Percentiles rank a stretch among this genome's conserved stretches.
These are phyloP conservation scores for Phialocephala subalpina DNA, from an alignment of 2,329 filamentous ascomycete genomes.

Conservation along the genomic window DNA sequence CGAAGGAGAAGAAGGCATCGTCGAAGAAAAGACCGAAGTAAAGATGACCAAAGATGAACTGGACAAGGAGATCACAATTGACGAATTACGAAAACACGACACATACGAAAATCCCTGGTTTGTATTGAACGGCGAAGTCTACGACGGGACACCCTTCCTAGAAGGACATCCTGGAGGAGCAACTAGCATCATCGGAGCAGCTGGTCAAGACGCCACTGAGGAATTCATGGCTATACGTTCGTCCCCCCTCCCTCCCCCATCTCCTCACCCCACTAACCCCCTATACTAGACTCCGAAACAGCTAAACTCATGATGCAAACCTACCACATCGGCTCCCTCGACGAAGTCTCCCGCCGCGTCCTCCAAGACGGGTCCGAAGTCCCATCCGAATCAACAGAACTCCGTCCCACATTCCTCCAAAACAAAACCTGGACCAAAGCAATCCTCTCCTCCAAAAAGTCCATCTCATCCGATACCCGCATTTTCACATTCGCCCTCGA, in stretches of 20 bases:
- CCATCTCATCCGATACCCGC: conserved; percentile 78
- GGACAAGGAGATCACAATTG: conserved; percentile 68
- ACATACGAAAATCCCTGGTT: conserved; percentile 80
- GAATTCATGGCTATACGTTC: conserved; percentile 93
- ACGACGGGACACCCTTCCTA: conserved; percentile 83
- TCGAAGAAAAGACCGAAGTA: conserved; percentile 69
- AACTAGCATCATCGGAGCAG: conserved; percentile 81
- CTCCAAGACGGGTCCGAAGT: conserved; percentile 57
- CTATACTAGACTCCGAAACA: conserved; percentile 81
- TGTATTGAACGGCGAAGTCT: conserved; percentile 86
- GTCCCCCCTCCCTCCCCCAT: conserved; percentile 45
- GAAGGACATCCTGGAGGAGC: conserved; percentile 87
- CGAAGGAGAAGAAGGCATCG: conserved; percentile 53
- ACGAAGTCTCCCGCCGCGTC: conserved; percentile 62
- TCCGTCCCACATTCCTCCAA: conserved; percentile 73
- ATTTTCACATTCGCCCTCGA: conserved; percentile 85
- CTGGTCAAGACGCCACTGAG: conserved; percentile 83
- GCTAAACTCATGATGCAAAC: conserved; percentile 88
- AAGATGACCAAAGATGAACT: conserved; percentile 78
- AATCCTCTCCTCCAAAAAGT: conserved; percentile 71
- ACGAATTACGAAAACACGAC: conserved; percentile 76
- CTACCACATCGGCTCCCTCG: conserved; percentile 85
- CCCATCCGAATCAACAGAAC: conserved; percentile 52
- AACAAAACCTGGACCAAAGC: conserved; percentile 77
- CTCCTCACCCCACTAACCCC: conserved; percentile 38